Conservation (phyloP, 768 basidiomycete species). For the Boletus bicolor region DNA sequence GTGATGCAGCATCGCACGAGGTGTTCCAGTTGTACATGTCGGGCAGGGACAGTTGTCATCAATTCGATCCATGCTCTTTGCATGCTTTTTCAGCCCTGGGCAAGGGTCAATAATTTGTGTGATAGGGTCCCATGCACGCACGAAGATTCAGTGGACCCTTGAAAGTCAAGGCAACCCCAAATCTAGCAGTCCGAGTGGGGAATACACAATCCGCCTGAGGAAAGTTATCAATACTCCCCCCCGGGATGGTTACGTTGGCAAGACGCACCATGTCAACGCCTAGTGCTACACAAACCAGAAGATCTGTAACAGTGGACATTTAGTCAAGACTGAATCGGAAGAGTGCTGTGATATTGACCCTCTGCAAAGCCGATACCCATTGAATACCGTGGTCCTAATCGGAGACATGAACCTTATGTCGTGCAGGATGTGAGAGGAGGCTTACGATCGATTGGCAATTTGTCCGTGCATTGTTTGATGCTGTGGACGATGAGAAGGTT, state of each 20-base stretch:
- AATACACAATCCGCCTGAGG: conserved; percentile 87
- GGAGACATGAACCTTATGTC: conserved; percentile 9
- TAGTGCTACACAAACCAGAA: conserved; percentile 87
- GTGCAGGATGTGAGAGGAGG: background rate
- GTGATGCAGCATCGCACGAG: conserved; percentile 75
- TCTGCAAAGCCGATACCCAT: conserved; percentile 95
- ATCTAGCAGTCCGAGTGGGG: conserved; percentile 87
- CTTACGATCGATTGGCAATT: conserved; percentile 75
- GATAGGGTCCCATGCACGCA: conserved; percentile 25
- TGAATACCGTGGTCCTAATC: conserved; percentile 77
- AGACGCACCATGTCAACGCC: conserved; percentile 82
- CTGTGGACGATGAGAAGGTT: conserved; percentile 37
- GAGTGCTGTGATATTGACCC: conserved; percentile 42
- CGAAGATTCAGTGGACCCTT: conserved; percentile 81
- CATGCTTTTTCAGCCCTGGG: conserved; percentile 58
- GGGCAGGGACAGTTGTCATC: conserved; percentile 81
- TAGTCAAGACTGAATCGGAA: background rate
- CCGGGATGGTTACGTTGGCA: background rate
- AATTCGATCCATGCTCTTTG: conserved; percentile 65
- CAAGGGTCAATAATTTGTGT: conserved; percentile 7
- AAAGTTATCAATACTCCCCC: background rate
- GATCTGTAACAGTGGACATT: conserved; percentile 45
- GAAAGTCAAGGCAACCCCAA: conserved; percentile 84
- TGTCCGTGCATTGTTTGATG: conserved; percentile 78
- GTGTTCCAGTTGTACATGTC: conserved; percentile 66